Percentiles rank a stretch among this genome's conserved stretches.
Conservation (phyloP, 306 rosid species). For the Cicer judaicum region DNA sequence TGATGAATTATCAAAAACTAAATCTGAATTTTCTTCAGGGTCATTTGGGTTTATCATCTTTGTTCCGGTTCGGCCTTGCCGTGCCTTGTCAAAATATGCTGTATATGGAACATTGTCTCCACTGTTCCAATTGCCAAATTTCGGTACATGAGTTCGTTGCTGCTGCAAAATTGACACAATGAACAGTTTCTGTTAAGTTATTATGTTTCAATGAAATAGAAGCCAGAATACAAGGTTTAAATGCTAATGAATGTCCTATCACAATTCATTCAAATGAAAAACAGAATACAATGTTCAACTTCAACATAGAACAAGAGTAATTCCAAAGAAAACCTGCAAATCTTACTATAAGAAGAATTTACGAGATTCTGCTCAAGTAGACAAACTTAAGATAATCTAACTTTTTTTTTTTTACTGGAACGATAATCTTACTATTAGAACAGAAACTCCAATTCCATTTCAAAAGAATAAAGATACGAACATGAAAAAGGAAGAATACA, state of each 20-base stretch:
- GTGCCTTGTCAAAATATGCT: constrained; percentile 87
- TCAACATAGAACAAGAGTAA: neutral
- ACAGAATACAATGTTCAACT: neutral
- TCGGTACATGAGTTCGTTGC: constrained; percentile 90
- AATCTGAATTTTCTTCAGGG: constrained; percentile 71
- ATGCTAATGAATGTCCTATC: constrained; percentile 10
- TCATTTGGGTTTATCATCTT: constrained; percentile 86
- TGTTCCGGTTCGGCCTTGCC: constrained; percentile 75
- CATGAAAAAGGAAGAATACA: too few relatives aligned
- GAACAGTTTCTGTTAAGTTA: constrained; percentile 43
- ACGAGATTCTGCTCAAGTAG: constrained; percentile 2
- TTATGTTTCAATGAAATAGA: constrained; percentile 41
- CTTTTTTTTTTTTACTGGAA: too few relatives aligned
- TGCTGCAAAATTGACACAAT: constrained; percentile 65
- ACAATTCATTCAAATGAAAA: neutral
- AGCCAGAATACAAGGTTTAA: constrained; percentile 15
- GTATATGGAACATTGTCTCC: constrained; percentile 91
- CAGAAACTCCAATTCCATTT: too few relatives aligned
- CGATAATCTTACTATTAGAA: neutral
- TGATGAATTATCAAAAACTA: constrained; percentile 50
- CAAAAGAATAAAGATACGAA: too few relatives aligned
- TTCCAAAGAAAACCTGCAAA: constrained; percentile 17
- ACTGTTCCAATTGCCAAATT: constrained; percentile 87
- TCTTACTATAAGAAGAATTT: constrained; percentile 2
- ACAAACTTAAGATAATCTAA: constrained; percentile 13